Evolutionary conservation across 306 rosid genomes (phyloP), one percentile per base, ranked within the genome.

Genomic region (Gleditsia sinensis): DNA sequence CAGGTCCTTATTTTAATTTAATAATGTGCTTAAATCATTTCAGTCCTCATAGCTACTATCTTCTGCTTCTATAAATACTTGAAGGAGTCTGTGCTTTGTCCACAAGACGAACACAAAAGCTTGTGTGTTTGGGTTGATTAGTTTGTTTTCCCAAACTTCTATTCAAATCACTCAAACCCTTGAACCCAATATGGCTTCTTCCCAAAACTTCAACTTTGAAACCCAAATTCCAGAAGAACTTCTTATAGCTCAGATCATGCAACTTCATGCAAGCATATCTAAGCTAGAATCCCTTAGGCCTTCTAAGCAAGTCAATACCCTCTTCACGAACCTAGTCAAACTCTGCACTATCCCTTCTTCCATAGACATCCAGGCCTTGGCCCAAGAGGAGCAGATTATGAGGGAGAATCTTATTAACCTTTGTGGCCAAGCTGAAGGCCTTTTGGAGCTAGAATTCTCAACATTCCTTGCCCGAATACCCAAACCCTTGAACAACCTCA

Each of bases 401-500:
- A 84, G 92, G 2, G 80, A 85, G 68, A 85, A 85, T 30, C 97
- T 92, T 72, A 92, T 90, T 6, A 20, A 11, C 60, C 81, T 90
- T 0, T 43, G 77, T 19, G 90, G 97, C 66, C 55, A 14, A 24
- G 94, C 94, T 7, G 97, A 92, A 65, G 92, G 87, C 28, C 83
- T 86, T n/a, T 46, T 86, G n/a, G 97, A 90, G 86, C 78, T 88
- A 2, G 92, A 92, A 51, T 92, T 90, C 82, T 68, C 96, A 43
- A 75, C 86, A 10, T 80, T 88, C 74, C 75, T 90, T n/a, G 58
- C 67, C 61, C 78, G 75, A 42, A 70, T 78, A 37, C 86, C 81
- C 0, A 71, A 85, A 1, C 89, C 96, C 7, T 11, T 88, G 27
- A 80, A 81, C 55, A 86, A 82, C 17, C 80, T 90, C 39, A 90